Conservation (phyloP, 192 early-diverging fungal genomes). For the Phlyctochytrium arcticum region DNA sequence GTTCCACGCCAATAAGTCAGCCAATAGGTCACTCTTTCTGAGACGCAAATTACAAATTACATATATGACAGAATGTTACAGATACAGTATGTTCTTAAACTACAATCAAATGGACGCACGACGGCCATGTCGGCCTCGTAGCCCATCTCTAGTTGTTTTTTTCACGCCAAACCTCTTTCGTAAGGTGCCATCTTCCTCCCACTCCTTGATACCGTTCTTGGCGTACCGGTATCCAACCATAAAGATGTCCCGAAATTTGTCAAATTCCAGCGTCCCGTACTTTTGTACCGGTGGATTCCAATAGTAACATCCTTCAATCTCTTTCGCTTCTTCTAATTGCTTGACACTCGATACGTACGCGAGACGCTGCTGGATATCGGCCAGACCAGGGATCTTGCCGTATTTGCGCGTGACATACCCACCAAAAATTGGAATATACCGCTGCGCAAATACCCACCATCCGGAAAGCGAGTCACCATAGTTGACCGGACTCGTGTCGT, state of each 20-base stretch:
- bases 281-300: slow-evolving; percentile 81
- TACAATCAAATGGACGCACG: slow-evolving; percentile 20
- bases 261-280: slow-evolving; percentile 89
- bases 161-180: slow-evolving; percentile 46
- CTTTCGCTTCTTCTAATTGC: slow-evolving; percentile 86
- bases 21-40: too few species aligned
- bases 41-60: too few species aligned
- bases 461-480: slow-evolving; percentile 92
- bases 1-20: too few species aligned
- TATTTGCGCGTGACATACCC: slow-evolving; percentile 25
- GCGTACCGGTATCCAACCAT: slow-evolving; percentile 83
- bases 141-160: not conserved
- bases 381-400: slow-evolving; percentile 78
- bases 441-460: slow-evolving; percentile 82
- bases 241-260: slow-evolving; percentile 82
- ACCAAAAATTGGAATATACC: slow-evolving; percentile 66
- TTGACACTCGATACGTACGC: slow-evolving; percentile 85
- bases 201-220: slow-evolving; percentile 69
- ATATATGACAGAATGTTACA: too few species aligned
- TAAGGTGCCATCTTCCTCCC: slow-evolving; percentile 71
- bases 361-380: slow-evolving; percentile 91
- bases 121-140: slow-evolving; percentile 3
- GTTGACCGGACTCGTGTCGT: slow-evolving; percentile 88
- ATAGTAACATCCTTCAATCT: slow-evolving; percentile 70
- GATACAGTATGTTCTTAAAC: not conserved